A percentile compares a stretch with the other conserved stretches of the same genome.
Evolutionary conservation across 495 filamentous ascomycete genomes (phyloP).

Genomic region (Filosporella fistucella): DNA sequence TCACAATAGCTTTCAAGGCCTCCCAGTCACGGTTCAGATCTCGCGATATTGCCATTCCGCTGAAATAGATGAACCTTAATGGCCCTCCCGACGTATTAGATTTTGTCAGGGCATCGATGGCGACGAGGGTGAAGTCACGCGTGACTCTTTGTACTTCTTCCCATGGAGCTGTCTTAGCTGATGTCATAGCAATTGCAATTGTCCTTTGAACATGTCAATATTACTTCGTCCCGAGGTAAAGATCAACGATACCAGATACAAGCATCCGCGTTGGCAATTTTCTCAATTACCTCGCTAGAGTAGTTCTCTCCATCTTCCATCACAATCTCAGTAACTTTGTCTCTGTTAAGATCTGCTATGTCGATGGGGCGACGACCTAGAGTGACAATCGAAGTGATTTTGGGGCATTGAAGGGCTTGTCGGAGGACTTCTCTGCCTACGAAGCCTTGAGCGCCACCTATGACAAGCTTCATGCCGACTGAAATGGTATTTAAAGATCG

Average conservation of each 20-base stretch:
- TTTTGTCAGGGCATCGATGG: constrained; percentile 32
- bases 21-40: constrained; percentile 12
- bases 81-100: constrained; percentile 16
- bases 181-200: constrained; percentile 37
- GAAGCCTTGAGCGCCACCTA: constrained; percentile 45
- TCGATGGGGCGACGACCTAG: constrained; percentile 32
- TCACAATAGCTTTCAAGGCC: background rate
- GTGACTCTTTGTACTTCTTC: constrained; percentile 30
- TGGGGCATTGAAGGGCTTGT: constrained; percentile 31
- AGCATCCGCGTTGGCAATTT: constrained; percentile 42
- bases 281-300: constrained; percentile 30
- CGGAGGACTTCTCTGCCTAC: constrained; percentile 40
- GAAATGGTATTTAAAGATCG: too few relatives aligned
- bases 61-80: constrained; percentile 44
- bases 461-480: constrained; percentile 56
- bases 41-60: constrained; percentile 31
- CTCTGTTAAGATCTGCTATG: constrained; percentile 17
- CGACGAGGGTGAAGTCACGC: constrained; percentile 35
- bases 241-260: constrained; percentile 45
- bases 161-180: constrained; percentile 24
- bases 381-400: constrained; percentile 37
- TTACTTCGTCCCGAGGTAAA: background rate
- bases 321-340: constrained; percentile 36
- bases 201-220: constrained; percentile 26
- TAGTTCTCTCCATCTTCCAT: constrained; percentile 38